Evolutionary conservation across 2,329 filamentous ascomycete species (phyloP), one percentile per base, ranked within the genome.

Genomic region (Aureobasidium subglaciale): DNA sequence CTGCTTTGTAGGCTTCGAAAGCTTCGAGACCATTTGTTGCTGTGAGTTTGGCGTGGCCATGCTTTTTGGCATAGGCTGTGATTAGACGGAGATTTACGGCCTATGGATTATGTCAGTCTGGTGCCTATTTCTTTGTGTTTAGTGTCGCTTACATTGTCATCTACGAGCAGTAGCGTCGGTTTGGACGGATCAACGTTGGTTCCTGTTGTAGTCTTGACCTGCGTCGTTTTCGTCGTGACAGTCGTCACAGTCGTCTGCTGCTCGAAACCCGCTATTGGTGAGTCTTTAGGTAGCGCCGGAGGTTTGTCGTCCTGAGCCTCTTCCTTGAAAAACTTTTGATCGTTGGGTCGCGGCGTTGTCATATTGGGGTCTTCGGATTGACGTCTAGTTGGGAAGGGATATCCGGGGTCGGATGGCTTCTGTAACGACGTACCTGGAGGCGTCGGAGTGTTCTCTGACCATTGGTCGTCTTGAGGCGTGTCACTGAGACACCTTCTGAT

Each of bases 11-110:
- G 30, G 65, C 64, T 11, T 73, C 63, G 0, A 78, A 68, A 2
- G 75, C 76, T 58, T 76, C 70, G 1, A 73, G 66, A 2, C 75
- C 76, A 58, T 78, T 70, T 24, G 63, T 62, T 3, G 74, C 75
- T 20, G 68, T 68, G 16, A 71, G 68, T 3, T 67, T 64, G n/a
- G 65, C 69, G 4, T 73, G 72, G 9, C 59, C 60, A 24, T 59
- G 57, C 40, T 59, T 63, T 53, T 59, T 61, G n/a, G 60, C 70
- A 2, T 69, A 73, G 3, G 71, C 68, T 4, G 70, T 64, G 18
- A 63, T 55, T 2, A 65, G 56, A 20, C 61, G 56, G 5, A 64
- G 59, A 16, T 65, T 67, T 37, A 65, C 42, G 15, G 59, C 62
- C 48, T 52, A 7, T 40, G 8, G 11, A 11, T 5, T 3, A 27